Base-by-base conservation (phyloP, 1,284 basidiomycete genomes). In the Schizophyllum amplum region DNA sequence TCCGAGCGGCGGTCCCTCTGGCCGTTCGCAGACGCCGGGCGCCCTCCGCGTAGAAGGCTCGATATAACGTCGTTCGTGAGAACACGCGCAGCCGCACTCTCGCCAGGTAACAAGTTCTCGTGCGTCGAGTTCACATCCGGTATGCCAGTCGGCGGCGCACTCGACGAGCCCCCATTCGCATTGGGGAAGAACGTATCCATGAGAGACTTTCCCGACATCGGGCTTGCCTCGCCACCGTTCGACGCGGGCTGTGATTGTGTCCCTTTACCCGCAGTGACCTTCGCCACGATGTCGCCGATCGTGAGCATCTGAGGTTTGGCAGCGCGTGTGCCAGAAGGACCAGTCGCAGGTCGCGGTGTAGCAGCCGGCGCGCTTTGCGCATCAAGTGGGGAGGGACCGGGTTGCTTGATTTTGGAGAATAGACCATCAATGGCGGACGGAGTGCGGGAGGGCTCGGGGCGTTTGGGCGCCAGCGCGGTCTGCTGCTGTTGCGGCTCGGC, bases 51-150 rank as follows among this genome's bases (percentile, higher is more conserved):
- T 1, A 86, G 72, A 15, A 86, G 72, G 2, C 76, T 71, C 4
- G 78, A 79, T 51, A 87, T 80, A 50, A 86, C 84, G 57, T 85
- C 79, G 64, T 84, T 42, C 33, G 33, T 42, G 33, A 42, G 33
- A 9, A 81, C 52, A 78, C 81, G 51, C 86, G 75, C 22, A 86
- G n/a, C n/a, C n/a, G n/a, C n/a, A n/a, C n/a, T n/a, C n/a, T n/a
- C n/a, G n/a, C n/a, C n/a, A n/a, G n/a, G n/a, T n/a, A n/a, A n/a
- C n/a, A n/a, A n/a, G n/a, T n/a, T n/a, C n/a, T n/a, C n/a, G n/a
- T n/a, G n/a, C n/a, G n/a, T n/a, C n/a, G n/a, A n/a, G n/a, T n/a
- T n/a, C n/a, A n/a, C n/a, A n/a, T n/a, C n/a, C n/a, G n/a, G n/a
- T n/a, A n/a, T n/a, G n/a, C n/a, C n/a, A n/a, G 33, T 42, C 33